These are phyloP conservation scores for Neurospora pannonica DNA, from an alignment of 495 filamentous ascomycete species.

Conservation along the genomic window DNA sequence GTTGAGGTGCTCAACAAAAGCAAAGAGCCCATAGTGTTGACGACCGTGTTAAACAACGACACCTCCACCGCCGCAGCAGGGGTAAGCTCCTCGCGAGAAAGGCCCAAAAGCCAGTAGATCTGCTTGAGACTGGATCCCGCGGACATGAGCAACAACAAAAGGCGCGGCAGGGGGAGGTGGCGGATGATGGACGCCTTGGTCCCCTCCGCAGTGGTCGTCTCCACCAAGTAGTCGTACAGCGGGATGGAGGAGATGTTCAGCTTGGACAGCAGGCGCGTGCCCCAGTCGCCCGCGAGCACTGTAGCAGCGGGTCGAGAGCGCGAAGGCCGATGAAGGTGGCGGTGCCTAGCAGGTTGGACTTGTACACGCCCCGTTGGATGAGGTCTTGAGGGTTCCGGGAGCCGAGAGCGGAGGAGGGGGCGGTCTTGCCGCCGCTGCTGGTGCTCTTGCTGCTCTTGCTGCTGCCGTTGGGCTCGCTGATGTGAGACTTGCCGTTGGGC, in stretches of 20 bases:
- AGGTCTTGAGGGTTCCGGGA: slow-evolving; percentile 10
- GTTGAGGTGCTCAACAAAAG: slow-evolving; percentile 33
- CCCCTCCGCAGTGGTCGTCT: not conserved
- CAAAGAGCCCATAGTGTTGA: slow-evolving; percentile 39
- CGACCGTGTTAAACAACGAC: slow-evolving; percentile 33
- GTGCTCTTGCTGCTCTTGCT: not conserved
- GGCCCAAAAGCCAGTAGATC: slow-evolving; percentile 31
- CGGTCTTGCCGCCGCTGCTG: not conserved
- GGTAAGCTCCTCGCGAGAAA: slow-evolving; percentile 37
- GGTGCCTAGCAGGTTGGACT: slow-evolving; percentile 37
- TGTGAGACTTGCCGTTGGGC: not conserved
- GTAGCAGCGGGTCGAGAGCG: slow-evolving; percentile 45
- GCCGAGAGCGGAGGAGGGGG: not conserved
- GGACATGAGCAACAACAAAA: slow-evolving; percentile 40
- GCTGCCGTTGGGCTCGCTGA: not conserved
- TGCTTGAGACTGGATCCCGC: slow-evolving; percentile 42
- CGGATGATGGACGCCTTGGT: not conserved
- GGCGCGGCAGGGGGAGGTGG: slow-evolving; percentile 20
- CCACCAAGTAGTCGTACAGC: slow-evolving; percentile 5
- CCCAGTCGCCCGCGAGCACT: slow-evolving; percentile 29
- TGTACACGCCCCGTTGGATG: slow-evolving; percentile 27
- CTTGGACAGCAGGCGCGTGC: slow-evolving; percentile 13
- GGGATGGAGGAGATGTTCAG: slow-evolving; percentile 8
- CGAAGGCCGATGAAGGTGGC: slow-evolving; percentile 49
- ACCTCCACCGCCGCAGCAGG: slow-evolving; percentile 24